phyloP scores from a whole-genome alignment of 2,329 filamentous ascomycete genomes.

The Madurella mycetomatis region DNA sequence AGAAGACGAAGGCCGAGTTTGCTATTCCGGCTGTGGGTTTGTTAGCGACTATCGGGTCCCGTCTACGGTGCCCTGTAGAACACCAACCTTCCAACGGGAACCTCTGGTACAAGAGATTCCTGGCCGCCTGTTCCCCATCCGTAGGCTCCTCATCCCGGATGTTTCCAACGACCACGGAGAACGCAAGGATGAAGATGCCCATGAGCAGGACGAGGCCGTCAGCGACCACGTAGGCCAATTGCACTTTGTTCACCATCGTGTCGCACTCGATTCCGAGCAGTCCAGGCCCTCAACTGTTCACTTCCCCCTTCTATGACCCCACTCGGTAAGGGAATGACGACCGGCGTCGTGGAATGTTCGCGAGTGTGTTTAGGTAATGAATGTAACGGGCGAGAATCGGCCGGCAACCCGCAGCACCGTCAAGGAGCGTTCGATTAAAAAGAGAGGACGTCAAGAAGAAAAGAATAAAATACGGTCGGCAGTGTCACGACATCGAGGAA shows the following conservation, averaged over 20 bases:
- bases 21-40: slow-evolving; percentile 58
- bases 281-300: not conserved
- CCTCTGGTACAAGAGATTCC: slow-evolving; percentile 48
- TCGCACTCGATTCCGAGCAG: slow-evolving; percentile 2
- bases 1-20: slow-evolving; percentile 68
- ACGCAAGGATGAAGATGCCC: slow-evolving; percentile 52
- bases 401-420: slow-evolving; percentile 21
- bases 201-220: slow-evolving; percentile 50
- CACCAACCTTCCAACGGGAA: slow-evolving; percentile 48
- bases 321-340: slow-evolving; percentile 7
- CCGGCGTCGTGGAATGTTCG: slow-evolving; percentile 6
- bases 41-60: not conserved
- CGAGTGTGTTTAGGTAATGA: slow-evolving; percentile 6
- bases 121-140: slow-evolving; percentile 46
- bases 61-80: slow-evolving; percentile 6
- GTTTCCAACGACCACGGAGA: slow-evolving; percentile 49
- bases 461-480: slow-evolving; percentile 12
- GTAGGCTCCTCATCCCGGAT: slow-evolving; percentile 39
- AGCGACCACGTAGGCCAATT: slow-evolving; percentile 44
- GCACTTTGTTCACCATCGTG: slow-evolving; percentile 53
- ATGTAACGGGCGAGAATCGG: slow-evolving; percentile 25
- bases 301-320: not conserved
- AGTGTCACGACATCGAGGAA: slow-evolving; percentile 22
- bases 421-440: slow-evolving; percentile 21
- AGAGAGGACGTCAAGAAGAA: slow-evolving; percentile 9